Percentiles rank a stretch among this genome's conserved stretches.
Evolutionary conservation across 2,329 filamentous ascomycete genomes (phyloP).

Genomic region (Stagonosporopsis chrysanthemi): DNA sequence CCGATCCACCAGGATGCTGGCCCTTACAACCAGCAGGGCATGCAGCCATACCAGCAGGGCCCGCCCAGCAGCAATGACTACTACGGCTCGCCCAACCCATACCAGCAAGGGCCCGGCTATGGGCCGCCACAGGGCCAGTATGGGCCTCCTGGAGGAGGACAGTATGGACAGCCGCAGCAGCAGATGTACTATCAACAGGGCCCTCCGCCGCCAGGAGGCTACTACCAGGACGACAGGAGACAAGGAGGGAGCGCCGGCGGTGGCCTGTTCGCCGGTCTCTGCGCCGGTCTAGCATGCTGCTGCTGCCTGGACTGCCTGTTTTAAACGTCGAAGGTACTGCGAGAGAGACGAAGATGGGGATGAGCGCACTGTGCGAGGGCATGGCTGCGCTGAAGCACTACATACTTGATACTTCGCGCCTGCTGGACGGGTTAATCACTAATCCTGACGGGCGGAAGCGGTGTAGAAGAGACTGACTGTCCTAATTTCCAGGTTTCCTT

Average conservation of each 20-base stretch:
- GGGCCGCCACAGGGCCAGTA: constrained; percentile 35
- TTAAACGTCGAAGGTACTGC: constrained; percentile 34
- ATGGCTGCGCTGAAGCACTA: background rate
- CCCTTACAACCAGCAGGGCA: constrained; percentile 29
- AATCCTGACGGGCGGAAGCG: constrained; percentile 14
- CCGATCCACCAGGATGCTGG: constrained; percentile 44
- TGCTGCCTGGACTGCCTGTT: constrained; percentile 62
- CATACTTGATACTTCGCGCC: constrained; percentile 17
- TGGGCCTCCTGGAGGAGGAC: constrained; percentile 32
- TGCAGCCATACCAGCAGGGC: constrained; percentile 24
- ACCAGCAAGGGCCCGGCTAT: constrained; percentile 31
- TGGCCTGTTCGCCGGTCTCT: constrained; percentile 54
- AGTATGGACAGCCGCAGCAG: constrained; percentile 43
- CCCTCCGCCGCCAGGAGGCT: constrained; percentile 46
- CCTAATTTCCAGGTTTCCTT: background rate
- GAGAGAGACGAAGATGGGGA: background rate
- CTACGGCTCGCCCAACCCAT: constrained; percentile 34
- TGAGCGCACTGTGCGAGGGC: background rate
- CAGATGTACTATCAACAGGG: constrained; percentile 46
- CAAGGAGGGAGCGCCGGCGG: constrained; percentile 40
- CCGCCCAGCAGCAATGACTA: constrained; percentile 23
- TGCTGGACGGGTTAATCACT: constrained; percentile 22
- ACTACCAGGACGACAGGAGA: constrained; percentile 49
- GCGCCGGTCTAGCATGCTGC: constrained; percentile 58
- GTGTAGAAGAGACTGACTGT: constrained; percentile 2